Base-by-base conservation (phyloP, 2,329 filamentous ascomycete species). In the Exophiala calicioides region DNA sequence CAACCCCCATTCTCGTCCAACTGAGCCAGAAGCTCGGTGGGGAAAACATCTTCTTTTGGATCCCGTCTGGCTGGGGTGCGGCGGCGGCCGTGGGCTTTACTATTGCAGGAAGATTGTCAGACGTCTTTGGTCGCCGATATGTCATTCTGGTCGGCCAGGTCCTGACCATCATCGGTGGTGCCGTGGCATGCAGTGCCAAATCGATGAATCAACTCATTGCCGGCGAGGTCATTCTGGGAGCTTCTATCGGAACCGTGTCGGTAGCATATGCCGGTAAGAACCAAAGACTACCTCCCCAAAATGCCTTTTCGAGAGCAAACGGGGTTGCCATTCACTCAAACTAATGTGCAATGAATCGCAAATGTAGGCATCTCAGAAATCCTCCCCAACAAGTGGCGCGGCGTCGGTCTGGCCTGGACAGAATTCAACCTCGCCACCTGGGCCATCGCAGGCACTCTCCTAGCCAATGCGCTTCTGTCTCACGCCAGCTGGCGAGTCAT, bases 401-500 rank as follows among this genome's bases (percentile, higher is more conserved):
- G 51, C 12, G 29, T 45, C 26, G 47, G 47, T 36, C 47, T 54
- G 19, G 47, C 51, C 12, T 54, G 48, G 47, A 54, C 48, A 8
- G 51, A 50, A 33, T 27, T 50, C 38, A 51, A 51, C 24, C 48
- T 54, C n/a, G 50, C 50, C 21, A 52, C 18, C 40, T 51, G 47
- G 47, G 43, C 51, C 20, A 35, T 54, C 18, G 51, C 51, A 16
- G 47, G 47, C 9, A 51, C 51, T 3, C 47, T 51, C 7, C 39
- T 60, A 21, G 38, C 51, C 31, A 52, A 48, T 31, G 39, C 51
- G 12, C 45, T 53, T 13, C 37, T 55, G 15, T 40, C 49, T 23
- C 67, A 70, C n/a, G 68, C 62, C 34, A 82, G 79, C 78, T 67
- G 80, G 47, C 81, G 73, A 52, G 69, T 79, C 20, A 78, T 78